Base-by-base conservation (phyloP, 1,139 yeast species). In the Debaryomyces coudertii region DNA sequence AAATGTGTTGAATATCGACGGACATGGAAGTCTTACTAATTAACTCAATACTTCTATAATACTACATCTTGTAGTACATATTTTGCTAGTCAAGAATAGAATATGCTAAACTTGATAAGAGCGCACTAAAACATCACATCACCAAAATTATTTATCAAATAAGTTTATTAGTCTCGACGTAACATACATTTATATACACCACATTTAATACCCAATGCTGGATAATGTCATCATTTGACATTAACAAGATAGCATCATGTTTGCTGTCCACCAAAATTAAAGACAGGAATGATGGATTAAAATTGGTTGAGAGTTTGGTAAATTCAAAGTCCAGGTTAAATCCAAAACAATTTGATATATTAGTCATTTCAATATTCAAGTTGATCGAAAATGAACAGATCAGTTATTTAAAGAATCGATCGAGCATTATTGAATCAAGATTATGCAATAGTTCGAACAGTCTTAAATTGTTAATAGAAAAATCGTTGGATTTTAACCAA, bases 241-340 rank as follows among this genome's bases (percentile, higher is more conserved):
- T 63, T 43, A 42, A 51, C 43, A 54, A 50, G 43, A 50, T 61
- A 34, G 53, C 56, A 23, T 49, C 53, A 20, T 46, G 55, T 9
- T 58, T 69, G 43, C 55, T 54, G 23, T 82, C 87, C 0, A 50
- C 73, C 6, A 82, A 77, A 53, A 64, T 79, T 34, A 77, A 76
- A 50, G 85, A 81, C 14, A 62, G 87, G 35, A 79, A 70, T 54
- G 81, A 77, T 39, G 84, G 80, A 0, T 55, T 83, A 12, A 61
- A 58, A 24, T 63, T 63, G 18, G 61, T 83, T 18, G 78, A 76
- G 34, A 60, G 62, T 9, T 46, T 69, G 42, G 54, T 61, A 31
- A 51, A 43, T 33, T 62, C 56, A 22, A 65, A 58, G 31, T 55
- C 58, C 40, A 53, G 50, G 20, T 51, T 65, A 20, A 52, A 57